These are phyloP conservation scores for Amanita subjunquillea DNA, from an alignment of 768 basidiomycete species.

Conservation along the genomic window DNA sequence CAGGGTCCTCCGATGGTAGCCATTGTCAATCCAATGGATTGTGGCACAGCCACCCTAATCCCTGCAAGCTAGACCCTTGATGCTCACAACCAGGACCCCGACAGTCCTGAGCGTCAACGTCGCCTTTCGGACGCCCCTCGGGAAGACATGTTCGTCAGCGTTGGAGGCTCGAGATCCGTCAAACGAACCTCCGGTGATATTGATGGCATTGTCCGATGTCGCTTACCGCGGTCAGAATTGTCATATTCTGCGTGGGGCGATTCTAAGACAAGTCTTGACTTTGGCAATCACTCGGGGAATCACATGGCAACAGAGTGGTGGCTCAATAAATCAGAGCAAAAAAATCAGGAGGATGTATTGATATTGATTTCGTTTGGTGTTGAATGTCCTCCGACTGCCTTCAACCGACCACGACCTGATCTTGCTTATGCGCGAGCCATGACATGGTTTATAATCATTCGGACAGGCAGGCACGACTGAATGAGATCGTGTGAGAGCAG, in stretches of 20 bases:
- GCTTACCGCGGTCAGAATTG: neutral
- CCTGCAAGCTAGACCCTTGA: slow-evolving; percentile 3
- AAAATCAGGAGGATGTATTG: neutral
- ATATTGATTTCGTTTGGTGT: too few relatives aligned
- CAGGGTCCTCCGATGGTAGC: slow-evolving; percentile 1
- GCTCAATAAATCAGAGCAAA: neutral
- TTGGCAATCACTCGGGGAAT: neutral
- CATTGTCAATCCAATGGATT: neutral
- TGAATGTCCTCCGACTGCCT: too few relatives aligned
- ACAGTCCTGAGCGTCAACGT: neutral
- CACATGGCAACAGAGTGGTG: neutral
- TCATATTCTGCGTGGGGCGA: neutral
- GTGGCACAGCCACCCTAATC: slow-evolving; percentile 2
- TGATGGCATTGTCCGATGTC: neutral
- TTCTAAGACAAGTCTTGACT: neutral
- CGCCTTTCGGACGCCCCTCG: neutral
- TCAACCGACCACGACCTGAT: too few relatives aligned
- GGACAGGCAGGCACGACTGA: neutral
- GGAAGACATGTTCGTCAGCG: neutral
- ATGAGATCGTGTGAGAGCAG: neutral
- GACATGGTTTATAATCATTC: neutral
- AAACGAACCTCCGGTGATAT: neutral
- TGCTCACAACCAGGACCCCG: neutral
- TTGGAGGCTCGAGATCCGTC: neutral
- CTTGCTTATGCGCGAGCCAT: neutral